Base-by-base conservation (phyloP, 2,329 filamentous ascomycete genomes). In the Ophiostoma tasmaniense region DNA sequence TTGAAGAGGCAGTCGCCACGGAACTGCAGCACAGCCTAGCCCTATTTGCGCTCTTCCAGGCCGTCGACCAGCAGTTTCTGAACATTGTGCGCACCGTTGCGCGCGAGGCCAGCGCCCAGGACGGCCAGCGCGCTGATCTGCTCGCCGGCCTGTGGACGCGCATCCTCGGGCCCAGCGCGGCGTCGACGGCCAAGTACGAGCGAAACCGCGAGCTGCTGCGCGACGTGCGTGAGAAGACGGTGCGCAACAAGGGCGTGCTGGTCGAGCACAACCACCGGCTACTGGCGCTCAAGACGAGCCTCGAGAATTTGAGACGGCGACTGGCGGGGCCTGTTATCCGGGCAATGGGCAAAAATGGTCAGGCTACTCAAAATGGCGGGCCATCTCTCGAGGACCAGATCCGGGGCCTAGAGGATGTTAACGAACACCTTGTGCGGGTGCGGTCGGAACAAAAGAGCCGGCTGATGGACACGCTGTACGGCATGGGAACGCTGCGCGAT, bases 11-110 rank as follows among this genome's bases (percentile, higher is more conserved):
- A 70, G 96, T 97, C 77, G 87, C 90, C 74, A 90, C 86, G 73
- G 93, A 98, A 78, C 83, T 97, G 25, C 88, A 89, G 68, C 90
- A 94, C 79, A 90, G 89, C 55, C 86, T 93, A 1, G 86, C 88
- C 1, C 86, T 97, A 17, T 96, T 97, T 77, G 87, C 87, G 3
- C 87, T 97, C n/a, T 97, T 97, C 78, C 93, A 97, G 77, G 87
- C 89, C 70, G 93, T 97, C 73, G 94, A 98, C 79, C 86, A 88
- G 67, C 92, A 96, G 77, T 97, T 97, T 79, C 85, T 93, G 71
- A 96, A 95, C 77, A 84, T 97, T 0, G 92, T 92, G 72, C 89
- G 93, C 71, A 90, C 88, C 5, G 93, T 96, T 11, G 89, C 91
- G 68, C 91, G 92, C 74, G 93, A 97, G 79, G 87, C 89, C 25